These are phyloP conservation scores for Amaranthus hypochondriacus DNA, from an alignment of 148 eudicot genomes.

Conservation along the genomic window DNA sequence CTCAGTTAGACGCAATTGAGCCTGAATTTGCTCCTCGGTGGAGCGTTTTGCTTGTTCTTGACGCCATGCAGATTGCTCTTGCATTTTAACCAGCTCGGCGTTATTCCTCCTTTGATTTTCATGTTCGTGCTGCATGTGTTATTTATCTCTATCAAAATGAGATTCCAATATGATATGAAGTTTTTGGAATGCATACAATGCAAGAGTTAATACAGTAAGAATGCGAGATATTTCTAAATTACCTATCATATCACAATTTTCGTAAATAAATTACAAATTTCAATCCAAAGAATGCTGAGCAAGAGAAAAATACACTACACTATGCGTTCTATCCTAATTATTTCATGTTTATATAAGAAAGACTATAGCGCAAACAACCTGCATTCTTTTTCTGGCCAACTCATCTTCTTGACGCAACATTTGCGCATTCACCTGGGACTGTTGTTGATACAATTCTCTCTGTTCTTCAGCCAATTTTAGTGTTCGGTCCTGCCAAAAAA, in stretches of 20 bases:
- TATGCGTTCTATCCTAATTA: no score
- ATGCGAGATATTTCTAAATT: background rate
- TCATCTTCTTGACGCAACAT: constrained; percentile 87
- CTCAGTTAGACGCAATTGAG: constrained; percentile 87
- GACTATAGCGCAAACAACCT: constrained; percentile 36
- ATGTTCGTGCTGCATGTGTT: constrained; percentile 62
- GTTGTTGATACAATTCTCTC: constrained; percentile 72
- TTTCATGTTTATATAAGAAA: background rate
- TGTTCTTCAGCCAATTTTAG: constrained; percentile 81
- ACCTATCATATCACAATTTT: background rate
- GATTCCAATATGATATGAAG: background rate
- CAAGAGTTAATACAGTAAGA: background rate
- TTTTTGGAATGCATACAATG: background rate
- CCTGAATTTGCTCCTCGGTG: constrained; percentile 95
- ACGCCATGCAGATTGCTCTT: constrained; percentile 76
- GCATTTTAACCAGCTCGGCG: constrained; percentile 80
- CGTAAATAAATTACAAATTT: background rate
- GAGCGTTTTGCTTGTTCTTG: constrained; percentile 78
- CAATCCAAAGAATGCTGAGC: background rate
- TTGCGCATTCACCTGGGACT: constrained; percentile 86
- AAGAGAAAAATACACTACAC: background rate
- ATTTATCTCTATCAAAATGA: background rate
- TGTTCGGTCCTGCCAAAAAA: constrained; percentile 67
- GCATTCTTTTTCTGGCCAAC: constrained; percentile 87
- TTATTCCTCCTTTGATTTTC: constrained; percentile 84